phyloP scores from a whole-genome alignment of 495 filamentous ascomycete species.

The Xeromyces bisporus region DNA sequence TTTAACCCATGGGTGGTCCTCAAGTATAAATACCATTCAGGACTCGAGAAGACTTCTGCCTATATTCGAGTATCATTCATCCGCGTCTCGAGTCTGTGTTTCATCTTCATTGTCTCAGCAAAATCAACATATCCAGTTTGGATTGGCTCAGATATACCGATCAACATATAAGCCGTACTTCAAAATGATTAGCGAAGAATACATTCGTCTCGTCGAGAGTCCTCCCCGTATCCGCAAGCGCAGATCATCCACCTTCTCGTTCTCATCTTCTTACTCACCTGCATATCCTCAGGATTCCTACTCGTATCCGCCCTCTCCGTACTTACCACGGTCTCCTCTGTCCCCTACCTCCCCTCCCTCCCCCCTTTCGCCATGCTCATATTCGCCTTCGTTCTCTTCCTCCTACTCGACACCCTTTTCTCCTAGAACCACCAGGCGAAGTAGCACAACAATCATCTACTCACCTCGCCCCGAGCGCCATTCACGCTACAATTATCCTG shows the following conservation, averaged over 20 bases:
- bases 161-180: no score
- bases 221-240: conserved; percentile 2
- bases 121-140: no score
- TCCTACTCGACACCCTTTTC: background rate
- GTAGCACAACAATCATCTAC: conserved; percentile 2
- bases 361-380: background rate
- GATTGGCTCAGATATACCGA: no score
- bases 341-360: background rate
- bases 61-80: no score
- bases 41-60: no score
- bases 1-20: no score
- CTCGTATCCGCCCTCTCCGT: conserved; percentile 2
- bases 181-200: background rate
- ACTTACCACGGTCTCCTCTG: background rate
- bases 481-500: background rate
- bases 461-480: background rate
- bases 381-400: background rate
- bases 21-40: no score
- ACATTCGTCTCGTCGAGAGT: conserved; percentile 6
- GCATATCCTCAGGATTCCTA: no score
- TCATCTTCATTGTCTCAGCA: no score
- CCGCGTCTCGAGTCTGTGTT: no score
- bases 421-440: conserved; percentile 1
- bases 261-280: conserved; percentile 1
- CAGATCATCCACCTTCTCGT: conserved; percentile 1